Conservation (phyloP, 441 rosid genomes). For the Euphorbia schlechtendalii region DNA sequence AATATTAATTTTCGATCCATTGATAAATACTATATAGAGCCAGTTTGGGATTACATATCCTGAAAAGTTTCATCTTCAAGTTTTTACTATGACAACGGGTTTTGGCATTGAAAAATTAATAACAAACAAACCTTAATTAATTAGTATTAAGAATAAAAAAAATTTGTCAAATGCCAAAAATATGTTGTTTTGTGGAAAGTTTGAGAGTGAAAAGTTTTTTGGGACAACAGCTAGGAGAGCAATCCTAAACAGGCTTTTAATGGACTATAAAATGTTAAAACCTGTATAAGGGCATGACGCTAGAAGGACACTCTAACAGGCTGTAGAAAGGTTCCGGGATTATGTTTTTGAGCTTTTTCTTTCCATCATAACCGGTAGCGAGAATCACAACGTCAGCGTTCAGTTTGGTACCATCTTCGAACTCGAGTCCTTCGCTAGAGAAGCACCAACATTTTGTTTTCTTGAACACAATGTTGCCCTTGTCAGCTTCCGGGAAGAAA, state of each 20-base stretch:
- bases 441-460: conserved; percentile 71
- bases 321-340: conserved; percentile 68
- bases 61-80: no score
- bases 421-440: conserved; percentile 52
- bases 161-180: no score
- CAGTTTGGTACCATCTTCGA: conserved; percentile 52
- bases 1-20: not conserved
- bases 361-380: conserved; percentile 83
- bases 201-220: no score
- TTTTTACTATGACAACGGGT: no score
- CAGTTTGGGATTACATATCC: no score
- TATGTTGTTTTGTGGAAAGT: no score
- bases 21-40: no score
- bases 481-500: conserved; percentile 76
- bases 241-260: not conserved
- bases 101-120: no score
- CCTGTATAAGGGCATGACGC: conserved; percentile 78
- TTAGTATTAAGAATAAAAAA: no score
- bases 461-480: conserved; percentile 68
- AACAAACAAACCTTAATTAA: no score
- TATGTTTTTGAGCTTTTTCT: conserved; percentile 60
- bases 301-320: conserved; percentile 50
- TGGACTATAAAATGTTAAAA: conserved; percentile 12
- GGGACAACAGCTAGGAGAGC: no score
- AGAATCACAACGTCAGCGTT: conserved; percentile 80